Conservation (phyloP, 495 filamentous ascomycete genomes). For the Immersiella caudata region DNA sequence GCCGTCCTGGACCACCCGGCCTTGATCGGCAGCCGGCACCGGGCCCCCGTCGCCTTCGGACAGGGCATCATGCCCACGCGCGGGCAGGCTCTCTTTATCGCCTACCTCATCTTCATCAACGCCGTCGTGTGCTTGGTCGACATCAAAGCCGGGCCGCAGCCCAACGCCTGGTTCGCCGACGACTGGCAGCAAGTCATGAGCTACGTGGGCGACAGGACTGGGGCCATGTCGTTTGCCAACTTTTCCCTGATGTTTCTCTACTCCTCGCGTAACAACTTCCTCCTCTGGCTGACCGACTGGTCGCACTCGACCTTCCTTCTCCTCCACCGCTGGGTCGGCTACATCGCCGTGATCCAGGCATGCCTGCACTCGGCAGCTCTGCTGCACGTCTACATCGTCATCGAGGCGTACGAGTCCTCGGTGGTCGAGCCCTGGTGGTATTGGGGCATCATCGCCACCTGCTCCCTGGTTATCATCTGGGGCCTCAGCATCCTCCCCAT, state of each 20-base stretch:
- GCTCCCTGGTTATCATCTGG: conserved; percentile 26
- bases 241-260: conserved; percentile 45
- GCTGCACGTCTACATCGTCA: conserved; percentile 26
- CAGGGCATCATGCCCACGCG: conserved; percentile 44
- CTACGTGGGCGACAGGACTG: conserved; percentile 48
- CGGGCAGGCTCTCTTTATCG: conserved; percentile 46
- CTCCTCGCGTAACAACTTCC: conserved; percentile 48
- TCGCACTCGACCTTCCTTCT: conserved; percentile 48
- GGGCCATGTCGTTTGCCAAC: conserved; percentile 36
- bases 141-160: conserved; percentile 28
- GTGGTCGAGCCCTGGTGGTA: conserved; percentile 33
- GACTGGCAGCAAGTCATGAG: conserved; percentile 35
- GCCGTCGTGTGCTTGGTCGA: conserved; percentile 40
- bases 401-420: background rate
- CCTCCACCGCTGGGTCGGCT: conserved; percentile 53
- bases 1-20: conserved; percentile 29
- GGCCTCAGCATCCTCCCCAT: conserved; percentile 26
- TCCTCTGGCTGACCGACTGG: conserved; percentile 53
- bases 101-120: conserved; percentile 44
- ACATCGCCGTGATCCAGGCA: conserved; percentile 42
- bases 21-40: conserved; percentile 30
- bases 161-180: conserved; percentile 33
- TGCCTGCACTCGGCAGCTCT: conserved; percentile 40
- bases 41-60: conserved; percentile 21
- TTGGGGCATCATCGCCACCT: conserved; percentile 40